A percentile compares a stretch with the other conserved stretches of the same genome.
Conservation (phyloP, 768 basidiomycete genomes). For the Trametes villosa region DNA sequence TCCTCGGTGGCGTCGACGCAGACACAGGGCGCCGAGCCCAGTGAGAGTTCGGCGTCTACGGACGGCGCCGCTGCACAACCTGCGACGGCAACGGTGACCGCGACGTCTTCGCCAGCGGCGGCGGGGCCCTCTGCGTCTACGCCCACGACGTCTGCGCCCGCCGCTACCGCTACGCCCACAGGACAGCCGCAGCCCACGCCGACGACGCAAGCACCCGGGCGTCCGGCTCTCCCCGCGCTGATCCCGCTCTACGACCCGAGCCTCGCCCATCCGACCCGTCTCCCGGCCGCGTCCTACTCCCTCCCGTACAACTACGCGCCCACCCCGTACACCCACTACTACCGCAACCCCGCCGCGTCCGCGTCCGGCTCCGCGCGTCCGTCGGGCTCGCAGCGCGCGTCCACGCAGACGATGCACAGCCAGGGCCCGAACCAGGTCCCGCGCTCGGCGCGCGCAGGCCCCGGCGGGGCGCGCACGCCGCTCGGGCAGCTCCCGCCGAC, state of each 20-base stretch:
- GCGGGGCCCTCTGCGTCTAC: conserved; percentile 14
- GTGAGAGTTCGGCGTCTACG: too few relatives aligned
- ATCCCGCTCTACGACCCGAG: conserved; percentile 49
- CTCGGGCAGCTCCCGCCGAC: conserved; percentile 45
- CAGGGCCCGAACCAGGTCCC: not conserved
- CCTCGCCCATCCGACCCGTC: conserved; percentile 16
- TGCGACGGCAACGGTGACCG: not conserved
- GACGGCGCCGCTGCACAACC: conserved; percentile 5
- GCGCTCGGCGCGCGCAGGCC: conserved; percentile 12
- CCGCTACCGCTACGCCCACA: too few relatives aligned
- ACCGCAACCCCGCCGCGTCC: not conserved
- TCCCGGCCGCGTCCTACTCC: not conserved
- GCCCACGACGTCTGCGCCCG: not conserved
- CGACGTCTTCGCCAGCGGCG: not conserved
- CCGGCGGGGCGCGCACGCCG: conserved; percentile 14
- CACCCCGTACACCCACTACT: conserved; percentile 1
- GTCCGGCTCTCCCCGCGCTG: conserved; percentile 32
- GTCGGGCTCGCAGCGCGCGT: not conserved
- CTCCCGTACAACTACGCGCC: not conserved
- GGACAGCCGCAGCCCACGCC: not conserved
- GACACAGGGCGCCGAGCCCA: too few relatives aligned
- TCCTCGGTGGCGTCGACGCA: conserved; percentile 10
- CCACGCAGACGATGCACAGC: not conserved
- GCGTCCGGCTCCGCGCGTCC: not conserved
- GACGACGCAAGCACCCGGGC: conserved; percentile 13